phyloP scores from a whole-genome alignment of 352 stramenopile species.

The Phytophthora chlamydospora region DNA sequence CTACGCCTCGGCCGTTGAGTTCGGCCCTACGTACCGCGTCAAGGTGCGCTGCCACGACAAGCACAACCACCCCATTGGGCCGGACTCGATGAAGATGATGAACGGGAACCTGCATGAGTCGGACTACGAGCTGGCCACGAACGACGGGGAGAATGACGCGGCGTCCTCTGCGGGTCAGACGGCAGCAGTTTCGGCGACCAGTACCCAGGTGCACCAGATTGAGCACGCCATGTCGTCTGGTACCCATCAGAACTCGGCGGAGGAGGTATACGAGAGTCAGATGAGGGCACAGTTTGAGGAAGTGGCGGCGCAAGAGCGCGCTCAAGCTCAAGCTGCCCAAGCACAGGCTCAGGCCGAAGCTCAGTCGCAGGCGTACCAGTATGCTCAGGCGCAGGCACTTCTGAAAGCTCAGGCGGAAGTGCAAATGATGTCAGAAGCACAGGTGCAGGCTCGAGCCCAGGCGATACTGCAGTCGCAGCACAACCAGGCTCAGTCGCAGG shows the following conservation, averaged over 20 bases:
- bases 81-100: slow-evolving; percentile 67
- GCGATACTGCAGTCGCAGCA: slow-evolving; percentile 36
- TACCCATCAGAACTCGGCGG: slow-evolving; percentile 9
- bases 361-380: slow-evolving; percentile 44
- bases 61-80: slow-evolving; percentile 81
- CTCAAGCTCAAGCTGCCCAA: slow-evolving; percentile 41
- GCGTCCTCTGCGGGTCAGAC: slow-evolving; percentile 6
- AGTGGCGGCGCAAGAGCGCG: slow-evolving; percentile 39
- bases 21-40: slow-evolving; percentile 66
- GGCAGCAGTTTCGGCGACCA: background rate
- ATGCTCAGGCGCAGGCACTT: slow-evolving; percentile 34
- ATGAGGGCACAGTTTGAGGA: slow-evolving; percentile 40
- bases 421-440: slow-evolving; percentile 29
- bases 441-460: slow-evolving; percentile 35
- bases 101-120: slow-evolving; percentile 52
- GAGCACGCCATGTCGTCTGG: slow-evolving; percentile 30
- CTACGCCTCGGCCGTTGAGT: slow-evolving; percentile 76
- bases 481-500: slow-evolving; percentile 26
- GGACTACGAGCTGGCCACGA: slow-evolving; percentile 56
- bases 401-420: slow-evolving; percentile 31
- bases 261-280: slow-evolving; percentile 31
- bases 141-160: slow-evolving; percentile 12
- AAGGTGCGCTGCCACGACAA: slow-evolving; percentile 75
- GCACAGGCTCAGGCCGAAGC: slow-evolving; percentile 41
- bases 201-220: slow-evolving; percentile 28